Percentiles rank a stretch among this genome's conserved stretches.
These are phyloP conservation scores for Erythrobasidium yunnanense DNA, from an alignment of 768 basidiomycete genomes.

Conservation along the genomic window DNA sequence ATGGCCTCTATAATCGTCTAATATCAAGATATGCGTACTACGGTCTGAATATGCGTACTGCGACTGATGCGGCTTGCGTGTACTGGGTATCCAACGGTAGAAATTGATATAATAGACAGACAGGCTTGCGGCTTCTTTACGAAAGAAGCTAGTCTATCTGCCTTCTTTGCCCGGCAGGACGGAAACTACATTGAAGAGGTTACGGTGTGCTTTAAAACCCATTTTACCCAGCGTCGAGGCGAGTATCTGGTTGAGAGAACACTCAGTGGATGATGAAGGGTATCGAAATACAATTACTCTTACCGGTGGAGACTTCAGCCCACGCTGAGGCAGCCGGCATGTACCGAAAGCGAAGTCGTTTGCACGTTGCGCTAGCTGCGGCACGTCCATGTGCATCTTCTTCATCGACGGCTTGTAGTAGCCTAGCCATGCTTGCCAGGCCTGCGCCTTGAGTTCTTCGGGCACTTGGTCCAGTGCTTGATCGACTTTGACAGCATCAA, in stretches of 20 bases:
- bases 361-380: neutral
- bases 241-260: too few species aligned
- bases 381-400: neutral
- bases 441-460: slow-evolving; percentile 46
- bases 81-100: too few species aligned
- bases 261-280: too few species aligned
- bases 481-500: slow-evolving; percentile 31
- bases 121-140: too few species aligned
- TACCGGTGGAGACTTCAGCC: slow-evolving; percentile 2
- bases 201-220: slow-evolving; percentile 7
- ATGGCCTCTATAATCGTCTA: too few species aligned
- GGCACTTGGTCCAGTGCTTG: slow-evolving; percentile 42
- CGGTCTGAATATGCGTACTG: too few species aligned
- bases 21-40: too few species aligned
- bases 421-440: slow-evolving; percentile 52
- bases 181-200: slow-evolving; percentile 11
- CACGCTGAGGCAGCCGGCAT: neutral
- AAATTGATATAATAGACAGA: too few species aligned
- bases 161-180: neutral
- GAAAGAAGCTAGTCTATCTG: too few species aligned
- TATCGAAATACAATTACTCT: too few species aligned
- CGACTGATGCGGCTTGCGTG: too few species aligned
- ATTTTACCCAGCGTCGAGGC: slow-evolving; percentile 17
- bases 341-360: slow-evolving; percentile 5
- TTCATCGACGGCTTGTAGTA: slow-evolving; percentile 48